phyloP scores from a whole-genome alignment of 2,329 filamentous ascomycete genomes.

The Penicillium sp. region DNA sequence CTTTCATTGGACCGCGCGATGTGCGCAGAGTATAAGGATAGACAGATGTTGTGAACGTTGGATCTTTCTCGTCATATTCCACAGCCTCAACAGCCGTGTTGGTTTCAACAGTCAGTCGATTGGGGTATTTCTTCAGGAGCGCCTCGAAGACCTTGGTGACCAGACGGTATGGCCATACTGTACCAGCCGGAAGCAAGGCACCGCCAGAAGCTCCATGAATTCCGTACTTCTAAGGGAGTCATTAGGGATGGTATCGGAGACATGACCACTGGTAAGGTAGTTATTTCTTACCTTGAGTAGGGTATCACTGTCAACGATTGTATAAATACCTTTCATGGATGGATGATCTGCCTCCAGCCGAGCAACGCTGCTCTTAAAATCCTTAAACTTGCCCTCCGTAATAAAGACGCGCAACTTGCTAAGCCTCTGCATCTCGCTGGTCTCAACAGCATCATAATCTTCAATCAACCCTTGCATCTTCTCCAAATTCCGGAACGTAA shows the following conservation, averaged over 20 bases:
- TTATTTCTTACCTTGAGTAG: constrained; percentile 11
- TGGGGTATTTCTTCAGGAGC: constrained; percentile 26
- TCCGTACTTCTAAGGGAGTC: constrained; percentile 16
- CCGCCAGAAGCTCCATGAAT: constrained; percentile 26
- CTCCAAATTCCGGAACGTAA: constrained; percentile 41
- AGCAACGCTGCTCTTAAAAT: constrained; percentile 23
- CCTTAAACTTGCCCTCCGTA: constrained; percentile 19
- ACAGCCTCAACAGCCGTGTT: constrained; percentile 32
- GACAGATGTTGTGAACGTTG: constrained; percentile 2
- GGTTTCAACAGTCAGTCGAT: constrained; percentile 34
- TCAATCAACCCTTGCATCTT: constrained; percentile 40
- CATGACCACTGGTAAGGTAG: not conserved
- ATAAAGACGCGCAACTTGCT: constrained; percentile 30
- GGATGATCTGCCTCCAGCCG: constrained; percentile 26
- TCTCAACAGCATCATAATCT: constrained; percentile 32
- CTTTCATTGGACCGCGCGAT: constrained; percentile 37
- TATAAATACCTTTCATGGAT: constrained; percentile 27
- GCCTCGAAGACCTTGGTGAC: constrained; percentile 31
- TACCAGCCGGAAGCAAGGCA: constrained; percentile 32
- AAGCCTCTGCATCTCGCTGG: constrained; percentile 26
- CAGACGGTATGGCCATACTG: constrained; percentile 41
- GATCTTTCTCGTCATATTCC: constrained; percentile 8
- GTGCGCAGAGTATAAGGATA: constrained; percentile 38
- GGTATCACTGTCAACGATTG: constrained; percentile 19
- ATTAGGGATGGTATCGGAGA: not conserved